Percentiles rank a stretch among this genome's conserved stretches.
Conservation (phyloP, 2,329 filamentous ascomycete species). For the Hypomyces perniciosus region DNA sequence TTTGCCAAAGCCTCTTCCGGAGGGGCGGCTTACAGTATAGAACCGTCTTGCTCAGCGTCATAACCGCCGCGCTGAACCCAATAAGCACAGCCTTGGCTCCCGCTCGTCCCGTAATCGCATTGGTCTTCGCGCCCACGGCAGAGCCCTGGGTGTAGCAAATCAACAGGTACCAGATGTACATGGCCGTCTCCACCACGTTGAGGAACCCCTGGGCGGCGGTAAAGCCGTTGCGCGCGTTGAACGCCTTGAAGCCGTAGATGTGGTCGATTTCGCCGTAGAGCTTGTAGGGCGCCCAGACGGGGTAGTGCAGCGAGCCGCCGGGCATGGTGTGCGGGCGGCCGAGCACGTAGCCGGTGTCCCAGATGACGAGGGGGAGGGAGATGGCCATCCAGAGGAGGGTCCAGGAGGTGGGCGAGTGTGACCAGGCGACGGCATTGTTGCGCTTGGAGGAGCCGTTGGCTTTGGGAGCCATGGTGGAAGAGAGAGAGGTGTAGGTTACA, state of each 20-base stretch:
- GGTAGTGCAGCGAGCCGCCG: conserved; percentile 64
- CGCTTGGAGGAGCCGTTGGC: conserved; percentile 11
- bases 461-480: conserved; percentile 14
- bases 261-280: conserved; percentile 76
- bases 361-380: conserved; percentile 71
- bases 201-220: conserved; percentile 66
- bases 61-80: conserved; percentile 49
- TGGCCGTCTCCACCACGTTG: conserved; percentile 61
- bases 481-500: background rate
- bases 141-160: conserved; percentile 25
- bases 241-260: conserved; percentile 74
- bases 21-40: conserved; percentile 47
- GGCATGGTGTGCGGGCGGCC: conserved; percentile 77
- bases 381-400: conserved; percentile 65
- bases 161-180: conserved; percentile 55
- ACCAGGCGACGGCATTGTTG: conserved; percentile 24
- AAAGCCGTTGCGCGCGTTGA: conserved; percentile 63
- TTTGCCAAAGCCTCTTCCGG: background rate
- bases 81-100: conserved; percentile 42
- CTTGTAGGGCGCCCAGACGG: conserved; percentile 70
- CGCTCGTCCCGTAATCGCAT: conserved; percentile 34
- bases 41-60: conserved; percentile 58
- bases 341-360: conserved; percentile 77
- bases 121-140: conserved; percentile 17
- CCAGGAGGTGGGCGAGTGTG: conserved; percentile 39